These are phyloP conservation scores for Hypocreales sp. DNA, from an alignment of 2,329 filamentous ascomycete genomes.

Conservation along the genomic window DNA sequence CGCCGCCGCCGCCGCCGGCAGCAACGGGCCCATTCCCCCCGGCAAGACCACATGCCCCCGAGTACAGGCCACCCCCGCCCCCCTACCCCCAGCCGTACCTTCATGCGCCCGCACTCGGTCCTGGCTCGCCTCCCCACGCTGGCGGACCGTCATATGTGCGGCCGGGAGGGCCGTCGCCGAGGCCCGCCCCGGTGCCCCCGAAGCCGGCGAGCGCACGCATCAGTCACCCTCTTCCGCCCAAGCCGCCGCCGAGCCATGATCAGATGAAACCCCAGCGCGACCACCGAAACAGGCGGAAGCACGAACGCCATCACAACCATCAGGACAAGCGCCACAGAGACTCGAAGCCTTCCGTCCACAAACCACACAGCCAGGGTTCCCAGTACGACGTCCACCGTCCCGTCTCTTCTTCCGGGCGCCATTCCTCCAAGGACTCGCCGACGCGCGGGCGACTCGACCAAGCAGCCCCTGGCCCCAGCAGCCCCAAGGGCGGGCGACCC, in stretches of 20 bases:
- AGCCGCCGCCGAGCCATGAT: conserved; percentile 13
- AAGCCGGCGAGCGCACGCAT: conserved; percentile 4
- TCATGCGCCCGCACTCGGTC: background rate
- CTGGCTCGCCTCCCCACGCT: too few relatives aligned
- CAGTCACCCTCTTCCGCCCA: conserved; percentile 14
- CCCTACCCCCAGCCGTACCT: conserved; percentile 1
- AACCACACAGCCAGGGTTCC: too few relatives aligned
- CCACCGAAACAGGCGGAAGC: conserved; percentile 14
- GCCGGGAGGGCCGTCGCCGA: conserved; percentile 2
- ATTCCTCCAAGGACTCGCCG: background rate
- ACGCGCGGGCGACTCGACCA: background rate
- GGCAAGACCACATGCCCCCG: background rate
- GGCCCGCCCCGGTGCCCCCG: conserved; percentile 1
- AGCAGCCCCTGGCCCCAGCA: too few relatives aligned
- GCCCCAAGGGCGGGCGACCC: background rate
- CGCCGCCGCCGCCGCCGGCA: conserved; percentile 2
- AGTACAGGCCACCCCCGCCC: conserved; percentile 1
- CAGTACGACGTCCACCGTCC: too few relatives aligned
- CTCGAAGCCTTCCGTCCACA: conserved; percentile 5
- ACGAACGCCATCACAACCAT: conserved; percentile 16
- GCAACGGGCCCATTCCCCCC: conserved; percentile 1
- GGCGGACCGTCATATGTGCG: too few relatives aligned
- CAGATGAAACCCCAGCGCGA: conserved; percentile 13
- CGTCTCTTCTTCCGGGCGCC: background rate
- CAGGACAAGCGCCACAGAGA: conserved; percentile 13